A percentile compares a stretch with the other conserved stretches of the same genome.
These are phyloP conservation scores for Ramaria sp. DNA, from an alignment of 768 basidiomycete species.

Conservation along the genomic window DNA sequence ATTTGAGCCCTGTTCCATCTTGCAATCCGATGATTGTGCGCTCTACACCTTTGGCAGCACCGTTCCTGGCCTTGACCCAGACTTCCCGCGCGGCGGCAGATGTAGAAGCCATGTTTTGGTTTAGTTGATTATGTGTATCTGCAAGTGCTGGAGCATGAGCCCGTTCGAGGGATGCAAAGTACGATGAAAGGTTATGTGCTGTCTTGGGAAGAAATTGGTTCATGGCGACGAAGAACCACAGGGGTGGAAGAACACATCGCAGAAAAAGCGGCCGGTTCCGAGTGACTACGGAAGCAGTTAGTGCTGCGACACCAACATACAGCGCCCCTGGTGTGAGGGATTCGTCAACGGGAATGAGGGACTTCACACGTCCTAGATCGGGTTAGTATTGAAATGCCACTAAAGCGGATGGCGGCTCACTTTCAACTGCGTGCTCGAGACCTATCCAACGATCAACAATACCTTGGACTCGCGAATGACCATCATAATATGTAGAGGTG, in stretches of 20 bases:
- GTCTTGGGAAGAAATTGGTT: constrained; percentile 85
- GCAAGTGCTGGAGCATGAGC: constrained; percentile 58
- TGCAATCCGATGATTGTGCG: constrained; percentile 46
- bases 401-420: constrained; percentile 35
- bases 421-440: constrained; percentile 75
- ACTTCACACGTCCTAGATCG: constrained; percentile 63
- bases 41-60: constrained; percentile 34
- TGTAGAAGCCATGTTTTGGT: constrained; percentile 9
- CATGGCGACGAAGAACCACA: constrained; percentile 57
- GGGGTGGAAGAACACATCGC: constrained; percentile 67
- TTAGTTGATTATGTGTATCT: constrained; percentile 39
- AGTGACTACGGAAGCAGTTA: constrained; percentile 73
- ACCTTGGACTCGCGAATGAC: constrained; percentile 57
- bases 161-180: constrained; percentile 62
- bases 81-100: constrained; percentile 17
- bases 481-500: constrained; percentile 43
- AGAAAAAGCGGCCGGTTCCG: constrained; percentile 63
- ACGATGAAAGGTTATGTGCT: constrained; percentile 53
- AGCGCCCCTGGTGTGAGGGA: constrained; percentile 80
- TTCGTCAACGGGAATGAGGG: constrained; percentile 71
- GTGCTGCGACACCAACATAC: constrained; percentile 81
- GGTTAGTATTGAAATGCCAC: not conserved
- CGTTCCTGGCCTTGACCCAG: constrained; percentile 34
- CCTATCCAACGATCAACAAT: constrained; percentile 77
- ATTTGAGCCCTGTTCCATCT: constrained; percentile 61